Percentiles rank a stretch among this genome's conserved stretches.
phyloP scores from a whole-genome alignment of 495 filamentous ascomycete species.

The Massariosphaeria phaeospora region DNA sequence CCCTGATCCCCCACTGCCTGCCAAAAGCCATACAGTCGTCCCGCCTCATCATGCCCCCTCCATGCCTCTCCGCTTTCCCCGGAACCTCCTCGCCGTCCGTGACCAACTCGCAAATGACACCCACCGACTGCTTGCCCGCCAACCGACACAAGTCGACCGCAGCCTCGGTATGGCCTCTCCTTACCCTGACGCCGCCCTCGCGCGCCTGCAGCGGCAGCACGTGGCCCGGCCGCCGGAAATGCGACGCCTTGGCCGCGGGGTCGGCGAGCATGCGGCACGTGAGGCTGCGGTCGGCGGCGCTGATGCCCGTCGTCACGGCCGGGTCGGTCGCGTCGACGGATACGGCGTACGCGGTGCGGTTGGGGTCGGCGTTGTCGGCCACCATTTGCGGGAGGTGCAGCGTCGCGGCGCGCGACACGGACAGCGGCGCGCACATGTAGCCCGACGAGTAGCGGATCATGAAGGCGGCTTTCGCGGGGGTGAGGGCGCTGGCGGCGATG shows the following conservation, averaged over 20 bases:
- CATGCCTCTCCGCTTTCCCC: slow-evolving; percentile 51
- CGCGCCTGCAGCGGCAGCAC: slow-evolving; percentile 79
- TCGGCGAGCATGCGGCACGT: slow-evolving; percentile 78
- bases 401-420: slow-evolving; percentile 56
- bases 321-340: slow-evolving; percentile 71
- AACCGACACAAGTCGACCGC: slow-evolving; percentile 48
- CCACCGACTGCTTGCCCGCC: slow-evolving; percentile 51
- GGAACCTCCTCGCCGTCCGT: slow-evolving; percentile 49
- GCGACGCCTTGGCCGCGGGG: slow-evolving; percentile 48
- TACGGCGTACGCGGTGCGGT: slow-evolving; percentile 87
- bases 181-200: slow-evolving; percentile 71
- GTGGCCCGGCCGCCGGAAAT: slow-evolving; percentile 83
- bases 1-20: slow-evolving; percentile 78
- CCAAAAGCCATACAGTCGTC: slow-evolving; percentile 90
- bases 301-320: slow-evolving; percentile 81
- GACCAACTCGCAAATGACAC: slow-evolving; percentile 61
- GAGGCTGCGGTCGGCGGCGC: slow-evolving; percentile 77
- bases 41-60: slow-evolving; percentile 82
- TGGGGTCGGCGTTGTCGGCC: slow-evolving; percentile 70
- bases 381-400: slow-evolving; percentile 91
- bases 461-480: slow-evolving; percentile 87
- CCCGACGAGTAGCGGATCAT: slow-evolving; percentile 82
- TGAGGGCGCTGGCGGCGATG: slow-evolving; percentile 82
- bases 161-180: slow-evolving; percentile 88
- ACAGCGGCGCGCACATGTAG: slow-evolving; percentile 81